Percentiles rank a stretch among this genome's conserved stretches.
Conservation (phyloP, 2,329 filamentous ascomycete genomes). For the Phoma sp. region DNA sequence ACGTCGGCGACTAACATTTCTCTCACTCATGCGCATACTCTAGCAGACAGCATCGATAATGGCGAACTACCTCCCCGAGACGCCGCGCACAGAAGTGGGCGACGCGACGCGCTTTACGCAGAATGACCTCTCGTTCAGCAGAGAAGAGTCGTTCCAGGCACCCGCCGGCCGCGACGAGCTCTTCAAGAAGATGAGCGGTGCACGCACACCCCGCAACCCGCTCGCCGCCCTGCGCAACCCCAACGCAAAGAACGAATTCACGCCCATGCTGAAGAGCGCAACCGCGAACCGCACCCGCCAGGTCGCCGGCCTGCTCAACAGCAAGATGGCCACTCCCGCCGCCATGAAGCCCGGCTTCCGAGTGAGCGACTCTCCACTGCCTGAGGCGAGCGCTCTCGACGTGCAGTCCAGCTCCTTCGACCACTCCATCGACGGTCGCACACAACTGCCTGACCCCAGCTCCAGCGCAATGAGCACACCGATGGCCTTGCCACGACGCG, state of each 20-base stretch:
- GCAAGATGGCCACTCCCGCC: constrained; percentile 67
- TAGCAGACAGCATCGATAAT: constrained; percentile 43
- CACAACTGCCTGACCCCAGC: constrained; percentile 77
- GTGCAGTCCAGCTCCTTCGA: constrained; percentile 57
- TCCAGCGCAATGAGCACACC: constrained; percentile 86
- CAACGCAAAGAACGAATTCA: constrained; percentile 78
- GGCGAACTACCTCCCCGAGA: constrained; percentile 70
- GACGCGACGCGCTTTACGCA: constrained; percentile 78
- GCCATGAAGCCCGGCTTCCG: constrained; percentile 67
- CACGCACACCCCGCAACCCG: constrained; percentile 74
- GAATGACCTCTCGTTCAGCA: constrained; percentile 79
- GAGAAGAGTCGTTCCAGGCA: constrained; percentile 86
- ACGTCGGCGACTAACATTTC: constrained; percentile 25
- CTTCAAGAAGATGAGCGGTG: constrained; percentile 74
- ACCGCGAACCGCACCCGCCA: constrained; percentile 68
- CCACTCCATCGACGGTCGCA: constrained; percentile 67
- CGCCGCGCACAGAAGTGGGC: constrained; percentile 82
- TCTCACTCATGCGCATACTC: constrained; percentile 39
- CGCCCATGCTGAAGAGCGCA: constrained; percentile 86
- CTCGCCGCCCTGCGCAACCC: constrained; percentile 66
- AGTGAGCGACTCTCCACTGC: constrained; percentile 77
- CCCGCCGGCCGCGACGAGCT: constrained; percentile 75
- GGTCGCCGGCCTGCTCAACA: constrained; percentile 50
- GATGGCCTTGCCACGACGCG: constrained; percentile 71
- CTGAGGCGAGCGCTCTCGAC: constrained; percentile 72